Evolutionary conservation across 1,139 yeast genomes (phyloP), one percentile per base, ranked within the genome.

Genomic region (Candida glucosophila): DNA sequence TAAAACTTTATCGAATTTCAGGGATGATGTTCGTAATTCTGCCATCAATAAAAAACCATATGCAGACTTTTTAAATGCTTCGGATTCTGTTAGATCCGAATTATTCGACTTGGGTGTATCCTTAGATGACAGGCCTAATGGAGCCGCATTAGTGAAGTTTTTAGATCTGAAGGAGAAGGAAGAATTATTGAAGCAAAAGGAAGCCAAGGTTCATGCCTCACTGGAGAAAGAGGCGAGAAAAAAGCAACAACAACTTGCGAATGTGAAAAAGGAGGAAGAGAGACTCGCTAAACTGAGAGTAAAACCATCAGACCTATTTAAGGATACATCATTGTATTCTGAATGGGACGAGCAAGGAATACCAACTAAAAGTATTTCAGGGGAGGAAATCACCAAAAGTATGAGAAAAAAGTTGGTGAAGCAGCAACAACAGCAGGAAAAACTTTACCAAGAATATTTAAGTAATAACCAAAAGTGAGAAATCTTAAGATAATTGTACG

Each of bases 301-400:
- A 5, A 51, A 74, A 5, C 95, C 97, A 2, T 34, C 49, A 21
- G 88, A 81, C 14, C 53, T 90, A 73, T 90, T 88, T 56, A 68
- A 65, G 42, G 70, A 70, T 31, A 34, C 39, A n/a, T 31, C 47
- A 4, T 60, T 69, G 29, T 90, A 73, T 49, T 54, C 73, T 6
- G 81, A 72, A 43, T 90, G 92, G 82, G 97, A 90, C 45, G 88
- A 68, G 16, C 55, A 65, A 19, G 99, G 99, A 2, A 33, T 90
- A 14, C 99, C 99, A 10, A 64, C 75, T 1, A 77, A 75, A 46
- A 86, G 78, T 36, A 65, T 56, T 22, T 73, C 72, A 10, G 98
- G 97, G 6, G 85, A 77, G 41, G 94, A 86, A 30, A 67, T 88
- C n/a, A 70, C 93, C 26, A 90, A 90, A 59, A 81, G 95, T 48